Conservation (phyloP, 129 eudicot genomes). For the Helichrysum umbraculigerum region DNA sequence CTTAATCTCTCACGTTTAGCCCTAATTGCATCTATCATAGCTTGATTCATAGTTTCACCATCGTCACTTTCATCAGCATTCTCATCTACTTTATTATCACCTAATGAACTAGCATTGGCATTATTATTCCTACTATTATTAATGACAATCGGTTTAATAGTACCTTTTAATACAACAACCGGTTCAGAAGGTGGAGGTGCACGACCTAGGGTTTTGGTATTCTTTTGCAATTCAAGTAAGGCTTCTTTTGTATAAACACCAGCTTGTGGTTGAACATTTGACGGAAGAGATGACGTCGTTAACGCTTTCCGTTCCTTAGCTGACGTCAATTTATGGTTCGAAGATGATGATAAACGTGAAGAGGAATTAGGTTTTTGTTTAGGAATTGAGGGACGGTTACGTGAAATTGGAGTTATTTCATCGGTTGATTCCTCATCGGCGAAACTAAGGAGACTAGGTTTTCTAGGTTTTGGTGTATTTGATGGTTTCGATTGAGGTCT, state of each 20-base stretch:
- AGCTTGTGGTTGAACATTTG: constrained; percentile 89
- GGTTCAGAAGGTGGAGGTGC: constrained; percentile 29
- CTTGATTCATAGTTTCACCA: constrained; percentile 45
- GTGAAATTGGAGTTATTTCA: constrained; percentile 22
- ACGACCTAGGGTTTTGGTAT: constrained; percentile 56
- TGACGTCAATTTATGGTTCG: constrained; percentile 61
- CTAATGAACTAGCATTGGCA: constrained; percentile 17
- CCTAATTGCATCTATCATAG: constrained; percentile 56
- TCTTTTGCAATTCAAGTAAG: constrained; percentile 76
- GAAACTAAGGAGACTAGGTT: constrained; percentile 61
- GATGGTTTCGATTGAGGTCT: neutral
- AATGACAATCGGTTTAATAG: constrained; percentile 44
- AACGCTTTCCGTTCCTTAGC: constrained; percentile 48
- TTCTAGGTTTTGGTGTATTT: constrained; percentile 52
- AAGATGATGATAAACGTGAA: constrained; percentile 33
- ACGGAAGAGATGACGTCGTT: constrained; percentile 41
- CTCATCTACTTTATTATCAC: constrained; percentile 46
- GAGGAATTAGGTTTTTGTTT: neutral
- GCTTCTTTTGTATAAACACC: constrained; percentile 87
- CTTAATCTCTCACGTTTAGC: constrained; percentile 75
- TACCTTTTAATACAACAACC: constrained; percentile 61
- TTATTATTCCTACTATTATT: neutral
- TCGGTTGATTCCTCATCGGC: constrained; percentile 61
- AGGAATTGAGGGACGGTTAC: constrained; percentile 26
- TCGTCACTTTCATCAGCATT: constrained; percentile 50